Conservation (phyloP, 345 rosid genomes). For the Luvunga scandens region DNA sequence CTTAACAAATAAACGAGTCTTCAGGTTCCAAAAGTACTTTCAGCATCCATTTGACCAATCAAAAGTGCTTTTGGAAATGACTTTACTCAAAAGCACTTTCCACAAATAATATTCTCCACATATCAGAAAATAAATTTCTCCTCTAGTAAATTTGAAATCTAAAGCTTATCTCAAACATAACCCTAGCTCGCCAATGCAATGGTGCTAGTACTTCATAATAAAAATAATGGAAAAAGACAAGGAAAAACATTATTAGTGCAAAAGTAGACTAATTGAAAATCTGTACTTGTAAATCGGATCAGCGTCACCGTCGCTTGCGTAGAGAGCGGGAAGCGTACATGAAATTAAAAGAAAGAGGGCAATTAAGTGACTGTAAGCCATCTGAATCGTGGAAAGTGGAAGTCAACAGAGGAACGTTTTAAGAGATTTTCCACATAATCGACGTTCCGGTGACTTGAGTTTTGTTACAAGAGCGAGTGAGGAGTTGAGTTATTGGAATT, state of each 20-base stretch:
- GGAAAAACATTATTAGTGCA: neutral
- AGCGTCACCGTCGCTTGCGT: slow-evolving; percentile 78
- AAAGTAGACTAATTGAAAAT: neutral
- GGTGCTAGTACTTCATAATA: neutral
- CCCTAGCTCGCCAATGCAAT: neutral
- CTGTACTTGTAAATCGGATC: slow-evolving; percentile 82
- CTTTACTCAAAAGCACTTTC: neutral
- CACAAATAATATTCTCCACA: neutral
- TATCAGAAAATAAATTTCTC: no score
- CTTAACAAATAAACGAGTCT: neutral
- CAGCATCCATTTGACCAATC: neutral
- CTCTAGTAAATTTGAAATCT: neutral
- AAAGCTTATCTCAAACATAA: neutral
- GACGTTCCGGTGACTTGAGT: slow-evolving; percentile 8
- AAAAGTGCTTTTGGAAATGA: neutral
- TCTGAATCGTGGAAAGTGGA: slow-evolving; percentile 25
- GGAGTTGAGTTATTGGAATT: neutral
- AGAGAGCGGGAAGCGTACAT: slow-evolving; percentile 33
- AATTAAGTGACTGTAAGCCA: slow-evolving; percentile 37
- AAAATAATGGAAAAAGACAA: neutral
- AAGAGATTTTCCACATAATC: slow-evolving; percentile 21
- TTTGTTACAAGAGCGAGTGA: neutral
- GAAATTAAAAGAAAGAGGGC: slow-evolving; percentile 30
- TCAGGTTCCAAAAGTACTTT: neutral
- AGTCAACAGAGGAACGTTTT: slow-evolving; percentile 21